A percentile compares a stretch with the other conserved stretches of the same genome.
phyloP scores from a whole-genome alignment of 1,284 basidiomycete species.

The Phylloboletellus chloephorus region DNA sequence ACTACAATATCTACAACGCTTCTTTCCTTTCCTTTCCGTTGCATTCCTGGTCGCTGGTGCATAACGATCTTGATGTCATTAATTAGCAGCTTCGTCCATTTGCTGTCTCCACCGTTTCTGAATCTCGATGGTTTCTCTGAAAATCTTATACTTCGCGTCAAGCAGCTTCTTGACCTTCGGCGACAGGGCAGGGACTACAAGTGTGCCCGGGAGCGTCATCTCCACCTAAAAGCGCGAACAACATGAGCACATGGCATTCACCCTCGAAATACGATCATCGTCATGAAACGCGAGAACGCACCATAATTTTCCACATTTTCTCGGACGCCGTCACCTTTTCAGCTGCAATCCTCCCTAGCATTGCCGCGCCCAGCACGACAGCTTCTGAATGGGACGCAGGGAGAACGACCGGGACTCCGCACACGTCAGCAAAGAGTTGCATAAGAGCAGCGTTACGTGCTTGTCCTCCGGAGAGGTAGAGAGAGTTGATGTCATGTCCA shows the following conservation, averaged over 20 bases:
- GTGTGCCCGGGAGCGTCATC: constrained; percentile 85
- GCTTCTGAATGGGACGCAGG: constrained; percentile 75
- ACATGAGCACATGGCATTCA: background rate
- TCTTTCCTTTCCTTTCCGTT: background rate
- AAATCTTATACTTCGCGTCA: constrained; percentile 93
- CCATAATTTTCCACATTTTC: constrained; percentile 91
- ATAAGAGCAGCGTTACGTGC: constrained; percentile 81
- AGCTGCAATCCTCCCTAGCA: constrained; percentile 86
- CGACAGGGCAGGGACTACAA: constrained; percentile 64
- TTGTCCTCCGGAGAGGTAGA: constrained; percentile 94
- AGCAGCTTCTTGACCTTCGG: constrained; percentile 67
- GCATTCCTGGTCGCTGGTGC: background rate
- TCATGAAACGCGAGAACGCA: constrained; percentile 30
- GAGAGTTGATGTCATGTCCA: constrained; percentile 80
- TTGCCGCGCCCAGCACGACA: constrained; percentile 90
- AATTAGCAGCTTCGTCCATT: constrained; percentile 52
- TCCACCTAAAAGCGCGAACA: constrained; percentile 50
- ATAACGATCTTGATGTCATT: background rate
- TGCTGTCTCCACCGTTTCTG: constrained; percentile 79
- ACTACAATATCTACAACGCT: background rate
- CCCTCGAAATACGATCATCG: background rate
- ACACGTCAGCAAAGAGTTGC: constrained; percentile 85
- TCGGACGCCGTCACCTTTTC: constrained; percentile 52
- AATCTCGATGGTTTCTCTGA: constrained; percentile 81
- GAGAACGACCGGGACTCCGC: constrained; percentile 79